phyloP scores from a whole-genome alignment of 768 basidiomycete genomes.

The Coprinopsis sp. region DNA sequence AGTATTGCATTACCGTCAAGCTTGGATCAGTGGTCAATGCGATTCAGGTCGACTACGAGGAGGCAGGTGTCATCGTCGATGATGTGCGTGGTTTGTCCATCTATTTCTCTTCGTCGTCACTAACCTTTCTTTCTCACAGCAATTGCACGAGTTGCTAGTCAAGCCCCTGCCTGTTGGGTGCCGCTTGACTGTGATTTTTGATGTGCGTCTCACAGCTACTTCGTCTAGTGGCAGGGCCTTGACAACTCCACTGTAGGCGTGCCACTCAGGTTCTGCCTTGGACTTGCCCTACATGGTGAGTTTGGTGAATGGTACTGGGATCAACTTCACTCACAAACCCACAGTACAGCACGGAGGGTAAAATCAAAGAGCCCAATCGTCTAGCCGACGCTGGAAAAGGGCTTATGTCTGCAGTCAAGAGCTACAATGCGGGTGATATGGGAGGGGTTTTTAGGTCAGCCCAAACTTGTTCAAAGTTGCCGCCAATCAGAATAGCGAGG shows the following conservation, averaged over 20 bases:
- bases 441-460: not conserved
- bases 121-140: conserved; percentile 26
- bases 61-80: conserved; percentile 76
- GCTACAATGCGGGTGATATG: not conserved
- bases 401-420: not conserved
- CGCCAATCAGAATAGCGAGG: not conserved
- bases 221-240: not conserved
- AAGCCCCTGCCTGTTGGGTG: conserved; percentile 80
- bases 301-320: not conserved
- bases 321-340: not conserved
- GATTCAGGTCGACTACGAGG: conserved; percentile 43
- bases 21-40: not conserved
- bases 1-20: conserved; percentile 33
- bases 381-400: not conserved
- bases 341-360: conserved; percentile 1
- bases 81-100: conserved; percentile 51
- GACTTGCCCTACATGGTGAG: conserved; percentile 6
- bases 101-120: not conserved
- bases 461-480: not conserved
- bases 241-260: not conserved
- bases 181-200: conserved; percentile 79
- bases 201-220: conserved; percentile 18
- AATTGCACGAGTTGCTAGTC: conserved; percentile 78
- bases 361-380: not conserved
- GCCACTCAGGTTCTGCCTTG: conserved; percentile 7